Evolutionary conservation across 2,329 filamentous ascomycete species (phyloP).

Genomic region (Aschersonia sp.): DNA sequence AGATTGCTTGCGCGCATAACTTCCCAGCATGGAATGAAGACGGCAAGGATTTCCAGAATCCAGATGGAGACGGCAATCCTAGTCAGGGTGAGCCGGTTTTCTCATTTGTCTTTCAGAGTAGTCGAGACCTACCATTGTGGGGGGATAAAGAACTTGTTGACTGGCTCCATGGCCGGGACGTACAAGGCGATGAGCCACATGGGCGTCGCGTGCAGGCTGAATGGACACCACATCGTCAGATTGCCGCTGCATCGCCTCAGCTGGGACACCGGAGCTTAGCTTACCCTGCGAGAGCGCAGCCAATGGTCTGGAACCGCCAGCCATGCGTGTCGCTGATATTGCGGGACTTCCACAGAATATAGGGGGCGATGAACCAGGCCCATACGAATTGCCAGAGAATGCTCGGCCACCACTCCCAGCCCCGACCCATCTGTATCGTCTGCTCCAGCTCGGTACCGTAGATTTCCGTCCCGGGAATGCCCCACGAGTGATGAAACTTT

Average conservation of each 20-base stretch:
- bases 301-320: conserved; percentile 49
- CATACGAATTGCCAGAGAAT: conserved; percentile 40
- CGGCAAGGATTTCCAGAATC: conserved; percentile 43
- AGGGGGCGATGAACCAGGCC: conserved; percentile 41
- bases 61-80: conserved; percentile 39
- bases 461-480: conserved; percentile 22
- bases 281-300: conserved; percentile 27
- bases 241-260: too few relatives aligned
- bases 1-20: conserved; percentile 28
- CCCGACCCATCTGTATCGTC: conserved; percentile 25
- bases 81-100: background rate
- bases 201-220: conserved; percentile 45
- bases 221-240: too few relatives aligned
- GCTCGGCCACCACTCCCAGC: conserved; percentile 46
- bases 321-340: conserved; percentile 47
- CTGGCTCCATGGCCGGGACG: conserved; percentile 28
- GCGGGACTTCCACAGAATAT: conserved; percentile 43
- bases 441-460: conserved; percentile 22
- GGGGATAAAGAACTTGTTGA: conserved; percentile 40
- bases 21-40: conserved; percentile 48
- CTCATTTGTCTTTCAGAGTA: background rate
- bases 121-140: conserved; percentile 39
- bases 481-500: conserved; percentile 41
- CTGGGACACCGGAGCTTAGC: conserved; percentile 3
- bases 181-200: conserved; percentile 48